phyloP scores from a whole-genome alignment of 495 filamentous ascomycete species.

The Penicillium angulare region DNA sequence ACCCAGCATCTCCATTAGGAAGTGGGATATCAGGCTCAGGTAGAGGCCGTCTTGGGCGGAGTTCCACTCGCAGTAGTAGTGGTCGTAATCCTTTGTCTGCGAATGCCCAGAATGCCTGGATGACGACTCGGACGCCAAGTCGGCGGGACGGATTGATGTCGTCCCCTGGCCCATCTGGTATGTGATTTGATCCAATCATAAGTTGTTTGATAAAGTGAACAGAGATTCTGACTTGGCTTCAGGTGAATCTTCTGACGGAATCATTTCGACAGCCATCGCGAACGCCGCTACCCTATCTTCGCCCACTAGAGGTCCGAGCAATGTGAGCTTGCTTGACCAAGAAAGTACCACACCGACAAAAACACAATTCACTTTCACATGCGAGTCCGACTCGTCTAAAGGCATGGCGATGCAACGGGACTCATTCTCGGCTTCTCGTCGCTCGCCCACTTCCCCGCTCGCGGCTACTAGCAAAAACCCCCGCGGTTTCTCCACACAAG shows the following conservation, averaged over 20 bases:
- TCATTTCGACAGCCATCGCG: constrained; percentile 87
- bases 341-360: constrained; percentile 62
- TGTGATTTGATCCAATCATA: too few species aligned
- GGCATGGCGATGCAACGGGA: constrained; percentile 55
- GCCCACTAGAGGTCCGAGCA: constrained; percentile 62
- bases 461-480: constrained; percentile 27
- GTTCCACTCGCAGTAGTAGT: constrained; percentile 43
- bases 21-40: constrained; percentile 75
- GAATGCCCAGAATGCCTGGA: constrained; percentile 38
- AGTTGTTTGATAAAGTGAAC: not conserved
- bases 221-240: constrained; percentile 8
- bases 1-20: constrained; percentile 46
- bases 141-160: constrained; percentile 41
- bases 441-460: constrained; percentile 33
- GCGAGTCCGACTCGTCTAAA: constrained; percentile 70
- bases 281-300: constrained; percentile 72
- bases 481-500: constrained; percentile 53
- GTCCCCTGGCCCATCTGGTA: constrained; percentile 41
- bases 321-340: constrained; percentile 73
- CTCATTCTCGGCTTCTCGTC: constrained; percentile 31
- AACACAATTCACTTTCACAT: constrained; percentile 90
- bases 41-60: constrained; percentile 72
- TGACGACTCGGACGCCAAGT: constrained; percentile 30
- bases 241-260: constrained; percentile 59
- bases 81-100: constrained; percentile 64